Base-by-base conservation (phyloP, 495 filamentous ascomycete genomes). In the Pyronema omphalodes region DNA sequence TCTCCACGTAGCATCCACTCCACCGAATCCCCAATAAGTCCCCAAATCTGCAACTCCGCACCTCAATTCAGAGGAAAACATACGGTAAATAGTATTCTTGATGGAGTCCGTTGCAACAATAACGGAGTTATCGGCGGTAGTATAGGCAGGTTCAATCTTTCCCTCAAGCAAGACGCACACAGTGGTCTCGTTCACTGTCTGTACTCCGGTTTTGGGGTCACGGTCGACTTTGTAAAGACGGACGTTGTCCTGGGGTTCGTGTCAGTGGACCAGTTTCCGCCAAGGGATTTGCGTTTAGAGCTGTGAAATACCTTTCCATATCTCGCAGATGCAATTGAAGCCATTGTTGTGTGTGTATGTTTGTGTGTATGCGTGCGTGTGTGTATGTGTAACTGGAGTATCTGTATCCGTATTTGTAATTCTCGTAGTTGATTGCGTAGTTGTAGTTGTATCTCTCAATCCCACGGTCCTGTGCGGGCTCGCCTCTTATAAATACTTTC, bases 71-170 rank as follows among this genome's bases (percentile, higher is more conserved):
- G 39, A 47, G 19, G 19, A 1, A 14, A 40, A 45, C 62, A 73
- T 73, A 76, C 95, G 86, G 71, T 89, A 94, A 71, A 86, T 80
- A 58, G 88, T 94, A 71, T 98, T 94, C 72, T 98, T 98, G 73
- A 94, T 89, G 8, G 88, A 89, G 70, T 98, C 91, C 39, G 91
- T 98, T 50, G 91, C 88, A 40, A 98, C 91, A 19, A 98, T 76
- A 52, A 93, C 84, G 67, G 82, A 84, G 74, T 98, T 98, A 71
- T 98, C 91, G 62, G 86, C 89, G 64, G 77, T 68, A 55, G 88
- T 98, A 74, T 94, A 95, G 51, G 89, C 93, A 49, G 74, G 76
- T 45, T 91, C 85, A 58, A 96, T 94, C 36, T 85, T 82, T 51
- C 91, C 91, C 71, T 94, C 84, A 3, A 98, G 74, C 14, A 95